Percentiles rank a stretch among this genome's conserved stretches.
phyloP scores from a whole-genome alignment of 1,284 basidiomycete genomes.

The Sporisorium scitamineum region DNA sequence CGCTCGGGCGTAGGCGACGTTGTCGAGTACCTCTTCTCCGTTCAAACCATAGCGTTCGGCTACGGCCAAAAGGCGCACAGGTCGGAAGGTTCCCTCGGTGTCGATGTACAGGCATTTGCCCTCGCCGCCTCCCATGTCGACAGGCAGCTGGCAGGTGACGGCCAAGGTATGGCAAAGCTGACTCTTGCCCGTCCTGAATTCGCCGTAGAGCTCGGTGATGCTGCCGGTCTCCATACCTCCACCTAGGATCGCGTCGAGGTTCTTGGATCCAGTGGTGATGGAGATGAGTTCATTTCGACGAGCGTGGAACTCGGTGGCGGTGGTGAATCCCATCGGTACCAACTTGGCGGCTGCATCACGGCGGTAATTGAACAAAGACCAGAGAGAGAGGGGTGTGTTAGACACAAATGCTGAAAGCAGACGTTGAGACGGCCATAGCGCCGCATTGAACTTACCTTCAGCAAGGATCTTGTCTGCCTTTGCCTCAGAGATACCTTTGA shows the following conservation, averaged over 20 bases:
- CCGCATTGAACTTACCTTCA: constrained; percentile 77
- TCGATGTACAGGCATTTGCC: constrained; percentile 99
- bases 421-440: not conserved
- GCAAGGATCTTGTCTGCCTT: constrained; percentile 96
- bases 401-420: not conserved
- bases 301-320: constrained; percentile 93
- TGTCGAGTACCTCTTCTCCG: constrained; percentile 97
- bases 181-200: constrained; percentile 98
- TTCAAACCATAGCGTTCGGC: constrained; percentile 95
- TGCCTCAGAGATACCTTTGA: constrained; percentile 97
- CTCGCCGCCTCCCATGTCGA: constrained; percentile 97
- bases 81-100: constrained; percentile 98
- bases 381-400: not conserved
- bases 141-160: constrained; percentile 95
- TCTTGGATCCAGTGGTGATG: constrained; percentile 96
- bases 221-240: constrained; percentile 98
- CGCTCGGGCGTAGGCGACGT: constrained; percentile 96
- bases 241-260: constrained; percentile 93
- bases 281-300: constrained; percentile 94
- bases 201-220: constrained; percentile 98
- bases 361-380: too few relatives aligned
- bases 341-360: constrained; percentile 84
- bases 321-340: constrained; percentile 96
- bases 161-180: constrained; percentile 98
- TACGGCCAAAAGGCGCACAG: constrained; percentile 90